Conservation (phyloP, 2,329 filamentous ascomycete species). For the Neonectria sp. region DNA sequence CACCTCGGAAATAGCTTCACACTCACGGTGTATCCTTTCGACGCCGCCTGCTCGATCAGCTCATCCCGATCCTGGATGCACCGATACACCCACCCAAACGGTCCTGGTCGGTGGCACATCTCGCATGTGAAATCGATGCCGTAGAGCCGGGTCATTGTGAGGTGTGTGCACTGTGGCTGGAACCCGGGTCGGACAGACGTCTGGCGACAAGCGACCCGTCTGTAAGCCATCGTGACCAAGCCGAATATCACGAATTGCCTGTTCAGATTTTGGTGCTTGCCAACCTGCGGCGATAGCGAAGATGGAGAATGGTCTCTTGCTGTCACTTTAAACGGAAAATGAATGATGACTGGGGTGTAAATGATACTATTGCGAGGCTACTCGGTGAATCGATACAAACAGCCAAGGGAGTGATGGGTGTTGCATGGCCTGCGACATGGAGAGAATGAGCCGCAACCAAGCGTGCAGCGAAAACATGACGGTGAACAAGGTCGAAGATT, state of each 20-base stretch:
- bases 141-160: conserved; percentile 77
- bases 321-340: background rate
- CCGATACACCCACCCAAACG: conserved; percentile 80
- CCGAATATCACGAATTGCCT: background rate
- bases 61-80: conserved; percentile 77
- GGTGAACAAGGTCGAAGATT: background rate
- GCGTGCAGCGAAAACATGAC: background rate
- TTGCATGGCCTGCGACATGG: background rate
- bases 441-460: background rate
- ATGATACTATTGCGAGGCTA: conserved; percentile 11
- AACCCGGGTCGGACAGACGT: conserved; percentile 39
- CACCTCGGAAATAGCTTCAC: background rate
- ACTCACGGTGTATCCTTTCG: conserved; percentile 38
- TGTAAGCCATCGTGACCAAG: conserved; percentile 33
- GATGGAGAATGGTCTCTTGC: background rate
- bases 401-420: conserved; percentile 6
- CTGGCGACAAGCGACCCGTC: conserved; percentile 23
- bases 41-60: conserved; percentile 51
- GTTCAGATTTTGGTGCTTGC: background rate
- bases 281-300: background rate
- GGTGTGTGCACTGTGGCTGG: conserved; percentile 72
- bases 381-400: conserved; percentile 20
- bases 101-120: conserved; percentile 68
- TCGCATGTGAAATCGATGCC: conserved; percentile 68
- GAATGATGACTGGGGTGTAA: background rate